These are phyloP conservation scores for Fraxinus paxiana DNA, from an alignment of 305 asterid genomes.

Conservation along the genomic window DNA sequence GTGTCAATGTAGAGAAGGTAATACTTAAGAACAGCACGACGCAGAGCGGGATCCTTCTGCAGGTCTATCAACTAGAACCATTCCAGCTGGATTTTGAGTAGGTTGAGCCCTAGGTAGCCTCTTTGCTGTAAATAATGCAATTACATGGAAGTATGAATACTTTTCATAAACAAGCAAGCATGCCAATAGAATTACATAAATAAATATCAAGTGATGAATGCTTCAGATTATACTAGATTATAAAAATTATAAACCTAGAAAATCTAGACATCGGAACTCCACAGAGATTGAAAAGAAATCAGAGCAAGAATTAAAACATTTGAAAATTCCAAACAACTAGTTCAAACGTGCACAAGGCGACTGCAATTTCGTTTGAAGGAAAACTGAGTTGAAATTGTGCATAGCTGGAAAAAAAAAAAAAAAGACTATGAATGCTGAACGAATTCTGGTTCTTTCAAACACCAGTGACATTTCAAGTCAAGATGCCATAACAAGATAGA, in stretches of 20 bases:
- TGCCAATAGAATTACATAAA: background rate
- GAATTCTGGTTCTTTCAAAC: background rate
- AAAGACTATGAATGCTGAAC: background rate
- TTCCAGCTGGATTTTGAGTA: constrained; percentile 65
- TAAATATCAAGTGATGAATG: background rate
- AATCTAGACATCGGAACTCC: background rate
- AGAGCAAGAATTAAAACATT: background rate
- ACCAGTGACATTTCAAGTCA: background rate
- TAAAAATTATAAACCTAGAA: background rate
- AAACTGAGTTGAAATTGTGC: background rate
- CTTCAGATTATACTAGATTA: background rate
- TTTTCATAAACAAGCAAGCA: background rate
- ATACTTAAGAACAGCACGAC: constrained; percentile 52
- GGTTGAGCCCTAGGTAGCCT: constrained; percentile 75
- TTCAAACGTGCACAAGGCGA: background rate
- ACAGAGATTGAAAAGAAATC: background rate
- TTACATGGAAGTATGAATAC: background rate
- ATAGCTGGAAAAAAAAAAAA: background rate
- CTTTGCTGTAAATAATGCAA: constrained; percentile 47
- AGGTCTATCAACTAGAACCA: constrained; percentile 76
- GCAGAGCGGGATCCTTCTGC: constrained; percentile 61
- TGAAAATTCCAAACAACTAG: background rate
- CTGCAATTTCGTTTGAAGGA: background rate
- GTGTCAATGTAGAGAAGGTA: constrained; percentile 11
- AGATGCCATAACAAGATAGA: background rate